These are phyloP conservation scores for Oenanthe sinensis DNA, from an alignment of 129 eudicot species.

Conservation along the genomic window DNA sequence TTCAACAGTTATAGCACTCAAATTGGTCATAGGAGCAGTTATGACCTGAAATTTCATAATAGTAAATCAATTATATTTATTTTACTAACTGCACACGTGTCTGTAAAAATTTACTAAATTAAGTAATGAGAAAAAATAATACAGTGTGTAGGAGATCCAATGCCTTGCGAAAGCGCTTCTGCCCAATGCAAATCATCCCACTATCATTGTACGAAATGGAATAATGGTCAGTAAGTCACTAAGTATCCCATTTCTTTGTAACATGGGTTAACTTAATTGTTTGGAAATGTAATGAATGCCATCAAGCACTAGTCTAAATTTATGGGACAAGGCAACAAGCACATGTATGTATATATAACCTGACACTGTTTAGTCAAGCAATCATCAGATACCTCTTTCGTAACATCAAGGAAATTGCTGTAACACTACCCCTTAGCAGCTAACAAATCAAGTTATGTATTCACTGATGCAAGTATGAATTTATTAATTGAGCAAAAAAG, in stretches of 20 bases:
- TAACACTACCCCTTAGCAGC: not conserved
- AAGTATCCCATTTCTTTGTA: not conserved
- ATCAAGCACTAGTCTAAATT: not conserved
- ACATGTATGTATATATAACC: not conserved
- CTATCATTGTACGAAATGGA: conserved; percentile 30
- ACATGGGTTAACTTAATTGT: too few species aligned
- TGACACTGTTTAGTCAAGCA: not conserved
- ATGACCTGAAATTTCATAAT: conserved; percentile 52
- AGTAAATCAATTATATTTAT: not conserved
- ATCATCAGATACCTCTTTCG: not conserved
- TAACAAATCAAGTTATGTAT: not conserved
- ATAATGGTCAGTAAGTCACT: not conserved
- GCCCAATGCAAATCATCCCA: conserved; percentile 94
- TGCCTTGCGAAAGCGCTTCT: conserved; percentile 67
- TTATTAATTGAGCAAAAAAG: not conserved
- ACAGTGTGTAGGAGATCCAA: conserved; percentile 91
- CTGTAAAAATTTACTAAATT: not conserved
- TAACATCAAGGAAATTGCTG: not conserved
- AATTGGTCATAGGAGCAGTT: conserved; percentile 81
- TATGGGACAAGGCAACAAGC: not conserved
- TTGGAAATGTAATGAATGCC: too few species aligned
- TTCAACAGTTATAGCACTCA: conserved; percentile 86
- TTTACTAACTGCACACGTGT: not conserved
- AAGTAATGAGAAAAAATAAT: conserved; percentile 14
- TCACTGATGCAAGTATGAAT: not conserved